Evolutionary conservation across 2,329 filamentous ascomycete species (phyloP).

Genomic region (Epichloe coenophiala): DNA sequence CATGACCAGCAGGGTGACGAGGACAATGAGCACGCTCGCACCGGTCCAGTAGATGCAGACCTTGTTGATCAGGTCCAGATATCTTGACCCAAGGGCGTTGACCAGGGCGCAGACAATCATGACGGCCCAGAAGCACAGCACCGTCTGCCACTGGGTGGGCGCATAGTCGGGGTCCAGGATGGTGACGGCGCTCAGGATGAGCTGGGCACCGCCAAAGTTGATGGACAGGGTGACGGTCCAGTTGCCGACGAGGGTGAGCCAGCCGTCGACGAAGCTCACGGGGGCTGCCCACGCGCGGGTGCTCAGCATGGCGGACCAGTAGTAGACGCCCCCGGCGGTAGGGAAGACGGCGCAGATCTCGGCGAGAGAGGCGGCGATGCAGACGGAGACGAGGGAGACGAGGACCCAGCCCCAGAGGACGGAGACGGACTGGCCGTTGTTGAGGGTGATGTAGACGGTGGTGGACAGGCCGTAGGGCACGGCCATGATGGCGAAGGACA

Average conservation of each 20-base stretch:
- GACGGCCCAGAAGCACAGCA: slow-evolving; percentile 59
- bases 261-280: slow-evolving; percentile 59
- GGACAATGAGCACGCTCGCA: slow-evolving; percentile 54
- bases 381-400: slow-evolving; percentile 56
- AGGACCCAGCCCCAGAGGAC: slow-evolving; percentile 58
- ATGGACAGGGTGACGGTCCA: slow-evolving; percentile 57
- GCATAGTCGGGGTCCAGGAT: slow-evolving; percentile 49
- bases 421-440: slow-evolving; percentile 59
- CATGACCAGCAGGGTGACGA: slow-evolving; percentile 53
- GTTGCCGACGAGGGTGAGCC: slow-evolving; percentile 62
- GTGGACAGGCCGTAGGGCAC: slow-evolving; percentile 36
- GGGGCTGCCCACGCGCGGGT: slow-evolving; percentile 47
- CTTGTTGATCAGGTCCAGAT: slow-evolving; percentile 56
- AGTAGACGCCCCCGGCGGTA: slow-evolving; percentile 51
- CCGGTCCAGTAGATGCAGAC: slow-evolving; percentile 62
- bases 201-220: slow-evolving; percentile 56
- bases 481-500: slow-evolving; percentile 39
- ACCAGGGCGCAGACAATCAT: slow-evolving; percentile 49
- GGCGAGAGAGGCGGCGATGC: slow-evolving; percentile 55
- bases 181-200: slow-evolving; percentile 55
- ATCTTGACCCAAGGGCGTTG: slow-evolving; percentile 47
- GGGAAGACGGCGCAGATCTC: slow-evolving; percentile 60
- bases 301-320: slow-evolving; percentile 58
- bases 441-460: slow-evolving; percentile 38
- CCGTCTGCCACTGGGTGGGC: slow-evolving; percentile 55